phyloP scores from a whole-genome alignment of 495 filamentous ascomycete species.

The Haplographium delicatum region DNA sequence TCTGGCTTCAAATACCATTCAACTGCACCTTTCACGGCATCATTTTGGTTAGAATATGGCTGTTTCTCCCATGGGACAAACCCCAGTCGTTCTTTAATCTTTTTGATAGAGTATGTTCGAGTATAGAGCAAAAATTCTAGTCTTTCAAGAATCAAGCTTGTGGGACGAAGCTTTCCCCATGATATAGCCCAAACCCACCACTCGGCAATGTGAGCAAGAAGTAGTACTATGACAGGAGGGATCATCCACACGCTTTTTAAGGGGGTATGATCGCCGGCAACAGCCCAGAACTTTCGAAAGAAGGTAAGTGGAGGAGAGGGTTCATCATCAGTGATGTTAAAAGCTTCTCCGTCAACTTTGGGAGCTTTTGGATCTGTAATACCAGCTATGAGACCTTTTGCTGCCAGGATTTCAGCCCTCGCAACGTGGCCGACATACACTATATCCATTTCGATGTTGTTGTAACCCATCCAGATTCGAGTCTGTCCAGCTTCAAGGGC shows the following conservation, averaged over 20 bases:
- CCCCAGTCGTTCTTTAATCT: conserved; percentile 10
- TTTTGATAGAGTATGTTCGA: conserved; percentile 13
- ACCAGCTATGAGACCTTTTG: conserved; percentile 49
- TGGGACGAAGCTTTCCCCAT: conserved; percentile 6
- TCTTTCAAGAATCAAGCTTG: conserved; percentile 1
- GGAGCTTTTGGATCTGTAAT: conserved; percentile 40
- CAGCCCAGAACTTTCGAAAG: conserved; percentile 68
- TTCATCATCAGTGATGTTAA: conserved; percentile 88
- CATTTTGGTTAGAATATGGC: conserved; percentile 7
- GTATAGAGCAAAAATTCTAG: conserved; percentile 17
- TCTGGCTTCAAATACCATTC: conserved; percentile 11
- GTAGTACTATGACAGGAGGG: conserved; percentile 2
- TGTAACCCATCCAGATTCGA: conserved; percentile 76
- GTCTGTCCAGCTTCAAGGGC: conserved; percentile 61
- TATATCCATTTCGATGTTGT: conserved; percentile 82
- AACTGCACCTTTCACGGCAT: conserved; percentile 8
- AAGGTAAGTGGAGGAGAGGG: conserved; percentile 96
- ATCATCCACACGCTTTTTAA: conserved; percentile 11
- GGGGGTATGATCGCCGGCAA: conserved; percentile 45
- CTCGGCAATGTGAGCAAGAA: conserved; percentile 10
- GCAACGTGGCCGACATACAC: conserved; percentile 74
- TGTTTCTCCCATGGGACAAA: conserved; percentile 13
- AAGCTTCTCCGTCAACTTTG: conserved; percentile 84
- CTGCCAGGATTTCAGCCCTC: conserved; percentile 64
- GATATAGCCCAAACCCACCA: conserved; percentile 9